A percentile compares a stretch with the other conserved stretches of the same genome.
phyloP scores from a whole-genome alignment of 805 yeast species.

The Ogataea trehalophila region DNA sequence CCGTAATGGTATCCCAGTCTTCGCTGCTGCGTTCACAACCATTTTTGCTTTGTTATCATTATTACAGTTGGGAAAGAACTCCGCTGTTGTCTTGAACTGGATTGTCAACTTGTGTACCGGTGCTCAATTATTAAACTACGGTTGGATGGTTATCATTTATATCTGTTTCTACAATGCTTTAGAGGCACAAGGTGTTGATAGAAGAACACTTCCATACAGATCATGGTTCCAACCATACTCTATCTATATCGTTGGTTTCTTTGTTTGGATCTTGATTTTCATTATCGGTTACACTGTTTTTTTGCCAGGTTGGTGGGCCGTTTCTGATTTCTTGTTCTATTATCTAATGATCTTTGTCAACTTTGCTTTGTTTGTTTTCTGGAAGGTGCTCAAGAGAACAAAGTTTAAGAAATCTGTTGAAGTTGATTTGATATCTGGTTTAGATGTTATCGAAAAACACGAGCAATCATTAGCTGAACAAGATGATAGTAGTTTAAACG shows the following conservation, averaged over 20 bases:
- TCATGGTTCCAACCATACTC: constrained; percentile 36
- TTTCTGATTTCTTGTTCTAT: constrained; percentile 34
- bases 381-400: constrained; percentile 35
- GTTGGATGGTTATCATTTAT: constrained; percentile 38
- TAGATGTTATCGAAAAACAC: constrained; percentile 35
- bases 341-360: constrained; percentile 38
- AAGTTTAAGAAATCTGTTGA: constrained; percentile 30
- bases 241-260: constrained; percentile 17
- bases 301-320: constrained; percentile 26
- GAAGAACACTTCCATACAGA: constrained; percentile 33
- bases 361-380: constrained; percentile 30
- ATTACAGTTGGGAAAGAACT: constrained; percentile 40
- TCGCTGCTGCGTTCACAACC: constrained; percentile 44
- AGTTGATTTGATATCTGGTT: constrained; percentile 35
- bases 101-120: constrained; percentile 42
- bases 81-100: constrained; percentile 33
- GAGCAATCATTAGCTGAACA: constrained; percentile 20
- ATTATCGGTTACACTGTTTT: constrained; percentile 34
- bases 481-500: constrained; percentile 20
- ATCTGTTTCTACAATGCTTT: constrained; percentile 37
- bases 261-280: constrained; percentile 31
- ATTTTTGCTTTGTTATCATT: constrained; percentile 59
- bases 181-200: constrained; percentile 35
- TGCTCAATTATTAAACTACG: constrained; percentile 41
- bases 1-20: constrained; percentile 64